Evolutionary conservation across 305 asterid species (phyloP).

Genomic region (Fraxinus platypoda): DNA sequence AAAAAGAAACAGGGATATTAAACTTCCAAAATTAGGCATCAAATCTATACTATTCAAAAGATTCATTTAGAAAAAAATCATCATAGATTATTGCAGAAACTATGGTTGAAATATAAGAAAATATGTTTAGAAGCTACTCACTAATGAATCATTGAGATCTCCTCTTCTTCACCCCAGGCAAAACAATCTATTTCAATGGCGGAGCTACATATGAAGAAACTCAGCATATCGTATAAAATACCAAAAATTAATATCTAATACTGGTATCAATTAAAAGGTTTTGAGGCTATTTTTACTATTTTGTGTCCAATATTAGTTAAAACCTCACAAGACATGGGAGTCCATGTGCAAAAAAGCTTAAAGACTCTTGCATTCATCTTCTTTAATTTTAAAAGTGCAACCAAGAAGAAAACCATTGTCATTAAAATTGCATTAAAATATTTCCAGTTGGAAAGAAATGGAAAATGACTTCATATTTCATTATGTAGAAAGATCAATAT

Average conservation of each 20-base stretch:
- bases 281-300: too few species aligned
- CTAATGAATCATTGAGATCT: conserved; percentile 74
- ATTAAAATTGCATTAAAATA: too few species aligned
- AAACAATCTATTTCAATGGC: conserved; percentile 76
- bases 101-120: background rate
- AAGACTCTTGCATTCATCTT: background rate
- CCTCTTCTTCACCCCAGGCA: conserved; percentile 67
- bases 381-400: background rate
- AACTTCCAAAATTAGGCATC: background rate
- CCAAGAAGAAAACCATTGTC: background rate
- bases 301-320: background rate
- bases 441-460: background rate
- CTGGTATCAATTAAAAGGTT: too few species aligned
- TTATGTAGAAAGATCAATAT: background rate
- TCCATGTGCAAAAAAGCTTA: background rate
- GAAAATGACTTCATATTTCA: background rate
- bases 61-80: background rate
- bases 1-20: conserved; percentile 25
- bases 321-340: background rate
- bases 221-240: background rate
- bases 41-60: background rate
- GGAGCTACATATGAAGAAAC: conserved; percentile 60
- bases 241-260: conserved; percentile 7
- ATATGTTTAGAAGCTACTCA: conserved; percentile 37
- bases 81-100: background rate